These are phyloP conservation scores for Aaosphaeria pasadenensis DNA, from an alignment of 2,329 filamentous ascomycete genomes.

Conservation along the genomic window DNA sequence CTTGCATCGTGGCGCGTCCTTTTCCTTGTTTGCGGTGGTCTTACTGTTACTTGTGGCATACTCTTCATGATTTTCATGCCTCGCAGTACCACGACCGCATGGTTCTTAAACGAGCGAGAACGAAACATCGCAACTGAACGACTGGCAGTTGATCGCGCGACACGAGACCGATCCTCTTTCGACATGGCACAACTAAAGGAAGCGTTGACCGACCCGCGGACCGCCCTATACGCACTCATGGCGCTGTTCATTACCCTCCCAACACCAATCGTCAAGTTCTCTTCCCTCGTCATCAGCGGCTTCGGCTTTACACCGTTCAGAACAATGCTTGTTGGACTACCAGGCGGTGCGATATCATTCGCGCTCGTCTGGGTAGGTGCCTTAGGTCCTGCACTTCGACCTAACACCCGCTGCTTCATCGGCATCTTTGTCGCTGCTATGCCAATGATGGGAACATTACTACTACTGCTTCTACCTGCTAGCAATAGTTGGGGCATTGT, in stretches of 20 bases:
- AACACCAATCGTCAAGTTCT: slow-evolving; percentile 31
- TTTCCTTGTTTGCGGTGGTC: slow-evolving; percentile 50
- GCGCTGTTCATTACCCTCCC: not conserved
- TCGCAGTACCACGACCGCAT: not conserved
- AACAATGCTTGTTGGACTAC: slow-evolving; percentile 48
- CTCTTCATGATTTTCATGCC: slow-evolving; percentile 46
- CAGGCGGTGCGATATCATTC: slow-evolving; percentile 50
- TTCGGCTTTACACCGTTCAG: slow-evolving; percentile 28
- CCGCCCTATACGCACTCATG: not conserved
- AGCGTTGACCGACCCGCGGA: not conserved
- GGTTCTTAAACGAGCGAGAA: slow-evolving; percentile 2
- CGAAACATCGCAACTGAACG: not conserved
- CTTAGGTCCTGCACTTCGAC: slow-evolving; percentile 38
- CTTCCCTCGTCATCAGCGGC: slow-evolving; percentile 45
- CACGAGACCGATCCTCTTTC: not conserved
- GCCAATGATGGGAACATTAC: slow-evolving; percentile 44
- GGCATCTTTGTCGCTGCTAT: slow-evolving; percentile 41
- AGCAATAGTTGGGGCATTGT: slow-evolving; percentile 48
- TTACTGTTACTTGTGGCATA: slow-evolving; percentile 44
- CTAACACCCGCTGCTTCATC: slow-evolving; percentile 39
- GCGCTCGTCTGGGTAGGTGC: slow-evolving; percentile 47
- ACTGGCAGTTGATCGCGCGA: not conserved
- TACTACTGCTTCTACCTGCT: slow-evolving; percentile 43
- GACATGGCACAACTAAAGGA: not conserved
- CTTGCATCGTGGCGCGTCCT: slow-evolving; percentile 48